phyloP scores from a whole-genome alignment of 495 filamentous ascomycete genomes.

The Talaromyces stipitatus region DNA sequence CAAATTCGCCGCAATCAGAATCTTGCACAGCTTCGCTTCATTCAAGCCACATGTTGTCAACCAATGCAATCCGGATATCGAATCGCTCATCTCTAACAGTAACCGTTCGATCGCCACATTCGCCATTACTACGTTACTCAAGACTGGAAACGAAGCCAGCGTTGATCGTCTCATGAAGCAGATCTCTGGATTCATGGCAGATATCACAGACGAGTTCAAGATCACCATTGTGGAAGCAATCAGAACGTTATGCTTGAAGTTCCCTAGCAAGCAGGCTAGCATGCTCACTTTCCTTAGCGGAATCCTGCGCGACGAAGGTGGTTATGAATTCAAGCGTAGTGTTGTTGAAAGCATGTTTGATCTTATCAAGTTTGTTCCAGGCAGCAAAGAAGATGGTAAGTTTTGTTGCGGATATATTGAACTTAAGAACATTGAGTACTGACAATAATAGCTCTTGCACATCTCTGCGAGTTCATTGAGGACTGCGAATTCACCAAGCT shows the following conservation, averaged over 20 bases:
- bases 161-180: constrained; percentile 99
- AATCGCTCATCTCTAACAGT: constrained; percentile 87
- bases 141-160: constrained; percentile 94
- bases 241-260: constrained; percentile 92
- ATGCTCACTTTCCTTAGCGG: constrained; percentile 96
- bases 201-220: constrained; percentile 98
- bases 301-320: constrained; percentile 91
- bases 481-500: constrained; percentile 99
- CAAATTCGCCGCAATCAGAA: constrained; percentile 95
- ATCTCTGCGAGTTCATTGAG: constrained; percentile 98
- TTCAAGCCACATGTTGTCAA: constrained; percentile 92
- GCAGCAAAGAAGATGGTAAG: constrained; percentile 86
- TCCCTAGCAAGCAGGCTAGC: constrained; percentile 94
- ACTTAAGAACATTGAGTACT: constrained; percentile 8
- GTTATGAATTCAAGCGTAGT: constrained; percentile 95
- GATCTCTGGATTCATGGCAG: constrained; percentile 93
- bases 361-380: constrained; percentile 96
- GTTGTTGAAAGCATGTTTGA: constrained; percentile 99
- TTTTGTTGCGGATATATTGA: constrained; percentile 2
- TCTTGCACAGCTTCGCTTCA: constrained; percentile 89
- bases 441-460: constrained; percentile 60
- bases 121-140: constrained; percentile 94
- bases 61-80: constrained; percentile 93
- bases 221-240: constrained; percentile 99
- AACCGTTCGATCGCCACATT: constrained; percentile 98